phyloP scores from a whole-genome alignment of 225 moss, liverwort and hornwort species.

The Neckera pumila region DNA sequence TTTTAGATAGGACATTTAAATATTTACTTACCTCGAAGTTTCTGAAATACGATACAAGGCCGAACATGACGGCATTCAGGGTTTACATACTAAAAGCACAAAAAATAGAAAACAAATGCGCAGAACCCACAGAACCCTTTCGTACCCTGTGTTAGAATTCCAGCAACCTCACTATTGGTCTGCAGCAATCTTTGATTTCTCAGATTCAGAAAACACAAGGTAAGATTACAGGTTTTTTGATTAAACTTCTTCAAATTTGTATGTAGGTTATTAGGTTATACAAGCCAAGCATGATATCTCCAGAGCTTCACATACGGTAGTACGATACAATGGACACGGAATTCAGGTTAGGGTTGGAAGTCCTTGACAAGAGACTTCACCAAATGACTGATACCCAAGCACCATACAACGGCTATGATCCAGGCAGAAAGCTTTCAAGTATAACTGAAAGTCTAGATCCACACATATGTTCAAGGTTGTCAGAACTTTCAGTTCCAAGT shows the following conservation, averaged over 20 bases:
- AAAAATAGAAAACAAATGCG: not conserved
- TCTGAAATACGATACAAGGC: no score
- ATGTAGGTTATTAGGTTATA: not conserved
- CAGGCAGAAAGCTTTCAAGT: not conserved
- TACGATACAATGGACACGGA: not conserved
- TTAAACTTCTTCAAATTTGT: not conserved
- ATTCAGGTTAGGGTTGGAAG: not conserved
- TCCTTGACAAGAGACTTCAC: not conserved
- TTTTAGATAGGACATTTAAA: not conserved
- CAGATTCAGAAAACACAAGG: not conserved
- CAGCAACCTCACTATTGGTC: not conserved
- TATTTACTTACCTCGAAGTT: no score
- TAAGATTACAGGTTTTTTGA: no score
- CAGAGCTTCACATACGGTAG: no score
- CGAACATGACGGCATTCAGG: not conserved
- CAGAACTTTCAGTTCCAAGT: not conserved
- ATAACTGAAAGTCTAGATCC: not conserved
- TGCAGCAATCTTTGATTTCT: not conserved
- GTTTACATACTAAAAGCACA: not conserved
- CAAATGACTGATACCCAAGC: not conserved
- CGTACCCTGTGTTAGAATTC: not conserved
- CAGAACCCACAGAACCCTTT: not conserved
- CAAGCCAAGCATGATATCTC: not conserved
- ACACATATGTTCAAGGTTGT: not conserved
- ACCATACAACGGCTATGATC: not conserved